Conservation (phyloP, 352 stramenopile genomes). For the Pythium utonaiense region DNA sequence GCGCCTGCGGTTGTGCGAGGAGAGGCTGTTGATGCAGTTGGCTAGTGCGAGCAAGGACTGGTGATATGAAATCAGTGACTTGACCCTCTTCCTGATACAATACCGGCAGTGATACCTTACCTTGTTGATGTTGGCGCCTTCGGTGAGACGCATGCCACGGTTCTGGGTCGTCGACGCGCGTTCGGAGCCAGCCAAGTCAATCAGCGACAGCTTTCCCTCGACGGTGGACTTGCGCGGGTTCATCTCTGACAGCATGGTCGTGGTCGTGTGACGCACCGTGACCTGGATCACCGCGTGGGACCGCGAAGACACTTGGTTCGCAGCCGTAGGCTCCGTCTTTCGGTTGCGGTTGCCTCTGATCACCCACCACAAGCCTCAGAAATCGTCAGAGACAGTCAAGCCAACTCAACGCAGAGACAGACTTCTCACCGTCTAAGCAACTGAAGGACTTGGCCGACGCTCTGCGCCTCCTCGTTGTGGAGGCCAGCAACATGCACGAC, state of each 20-base stretch:
- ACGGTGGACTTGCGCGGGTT: slow-evolving; percentile 50
- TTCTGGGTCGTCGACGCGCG: slow-evolving; percentile 81
- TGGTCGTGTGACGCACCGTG: slow-evolving; percentile 52
- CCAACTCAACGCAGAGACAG: neutral
- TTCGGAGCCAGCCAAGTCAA: slow-evolving; percentile 83
- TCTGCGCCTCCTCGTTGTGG: slow-evolving; percentile 46
- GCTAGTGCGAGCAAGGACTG: slow-evolving; percentile 73
- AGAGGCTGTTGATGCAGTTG: slow-evolving; percentile 90
- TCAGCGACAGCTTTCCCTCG: slow-evolving; percentile 76
- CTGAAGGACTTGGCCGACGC: slow-evolving; percentile 42
- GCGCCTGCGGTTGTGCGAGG: slow-evolving; percentile 29
- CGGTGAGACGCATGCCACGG: slow-evolving; percentile 44
- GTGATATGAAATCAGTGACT: neutral
- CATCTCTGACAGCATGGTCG: slow-evolving; percentile 42
- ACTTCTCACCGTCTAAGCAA: slow-evolving; percentile 37
- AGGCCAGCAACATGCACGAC: slow-evolving; percentile 54
- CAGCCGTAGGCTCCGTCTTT: slow-evolving; percentile 66
- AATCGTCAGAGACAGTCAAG: neutral
- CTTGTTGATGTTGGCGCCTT: slow-evolving; percentile 73
- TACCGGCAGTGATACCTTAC: slow-evolving; percentile 8
- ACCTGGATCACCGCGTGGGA: slow-evolving; percentile 85
- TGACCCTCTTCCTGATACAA: neutral
- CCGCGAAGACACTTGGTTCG: slow-evolving; percentile 77
- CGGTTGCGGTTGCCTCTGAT: slow-evolving; percentile 47
- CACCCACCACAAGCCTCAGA: neutral